Conservation (phyloP, 805 yeast species). For the Ogataea salicorniae region DNA sequence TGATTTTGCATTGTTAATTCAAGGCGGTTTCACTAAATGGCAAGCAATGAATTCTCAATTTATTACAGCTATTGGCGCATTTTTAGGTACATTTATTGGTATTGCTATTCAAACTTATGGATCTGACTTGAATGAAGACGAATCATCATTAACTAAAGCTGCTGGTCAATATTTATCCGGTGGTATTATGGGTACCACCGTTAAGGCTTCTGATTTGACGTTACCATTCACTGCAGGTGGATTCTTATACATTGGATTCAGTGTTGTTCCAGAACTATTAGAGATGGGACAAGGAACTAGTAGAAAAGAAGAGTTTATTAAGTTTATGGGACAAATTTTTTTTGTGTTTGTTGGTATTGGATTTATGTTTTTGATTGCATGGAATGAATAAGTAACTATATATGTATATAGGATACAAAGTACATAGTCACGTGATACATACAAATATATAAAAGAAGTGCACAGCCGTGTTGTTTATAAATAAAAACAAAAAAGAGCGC, state of each 20-base stretch:
- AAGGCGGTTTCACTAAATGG: constrained; percentile 62
- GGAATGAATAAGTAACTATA: constrained; percentile 33
- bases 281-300: constrained; percentile 35
- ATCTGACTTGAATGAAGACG: constrained; percentile 3
- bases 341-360: constrained; percentile 51
- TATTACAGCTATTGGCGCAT: constrained; percentile 60
- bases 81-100: constrained; percentile 61
- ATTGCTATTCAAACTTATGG: constrained; percentile 43
- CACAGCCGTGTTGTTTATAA: too few relatives aligned
- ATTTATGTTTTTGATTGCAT: constrained; percentile 49
- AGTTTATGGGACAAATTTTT: constrained; percentile 41
- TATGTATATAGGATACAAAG: neutral
- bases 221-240: constrained; percentile 77
- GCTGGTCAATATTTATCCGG: constrained; percentile 3
- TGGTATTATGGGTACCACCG: constrained; percentile 42
- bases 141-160: neutral
- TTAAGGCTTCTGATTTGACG: constrained; percentile 45
- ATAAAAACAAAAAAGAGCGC: too few relatives aligned
- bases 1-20: constrained; percentile 67
- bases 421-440: too few relatives aligned
- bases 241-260: constrained; percentile 66
- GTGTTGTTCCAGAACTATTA: constrained; percentile 69
- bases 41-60: constrained; percentile 66
- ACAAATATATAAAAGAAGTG: too few relatives aligned
- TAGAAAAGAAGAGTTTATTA: constrained; percentile 34